phyloP scores from a whole-genome alignment of 495 filamentous ascomycete species.

The Glarea lozoyensis region DNA sequence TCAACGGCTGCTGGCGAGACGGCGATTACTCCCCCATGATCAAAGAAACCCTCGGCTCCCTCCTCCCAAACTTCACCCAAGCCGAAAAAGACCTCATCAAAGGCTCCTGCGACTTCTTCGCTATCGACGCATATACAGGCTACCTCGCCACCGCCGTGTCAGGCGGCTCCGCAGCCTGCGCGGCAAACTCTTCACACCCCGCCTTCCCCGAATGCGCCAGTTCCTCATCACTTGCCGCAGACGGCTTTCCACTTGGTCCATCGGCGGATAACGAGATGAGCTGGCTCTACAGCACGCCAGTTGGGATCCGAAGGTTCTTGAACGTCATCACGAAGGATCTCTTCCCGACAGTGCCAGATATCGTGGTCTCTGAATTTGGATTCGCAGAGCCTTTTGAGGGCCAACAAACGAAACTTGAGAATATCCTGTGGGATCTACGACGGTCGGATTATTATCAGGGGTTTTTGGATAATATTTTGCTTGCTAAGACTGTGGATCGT shows the following conservation, averaged over 20 bases:
- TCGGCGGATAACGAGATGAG: slow-evolving; percentile 26
- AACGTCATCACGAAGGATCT: slow-evolving; percentile 32
- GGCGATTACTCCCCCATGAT: slow-evolving; percentile 61
- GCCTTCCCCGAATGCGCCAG: slow-evolving; percentile 31
- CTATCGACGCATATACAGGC: slow-evolving; percentile 29
- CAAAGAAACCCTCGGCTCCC: slow-evolving; percentile 58
- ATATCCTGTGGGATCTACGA: slow-evolving; percentile 29
- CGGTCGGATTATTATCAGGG: slow-evolving; percentile 31
- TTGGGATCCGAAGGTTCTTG: slow-evolving; percentile 32
- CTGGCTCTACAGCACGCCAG: slow-evolving; percentile 33
- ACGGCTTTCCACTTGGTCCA: slow-evolving; percentile 31
- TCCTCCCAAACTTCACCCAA: slow-evolving; percentile 54
- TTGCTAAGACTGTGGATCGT: slow-evolving; percentile 24
- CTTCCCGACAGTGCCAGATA: slow-evolving; percentile 30
- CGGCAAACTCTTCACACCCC: slow-evolving; percentile 27
- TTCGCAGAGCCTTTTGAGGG: slow-evolving; percentile 36
- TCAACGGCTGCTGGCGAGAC: slow-evolving; percentile 50
- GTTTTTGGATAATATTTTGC: slow-evolving; percentile 32
- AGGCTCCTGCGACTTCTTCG: slow-evolving; percentile 35
- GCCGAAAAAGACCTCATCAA: slow-evolving; percentile 49
- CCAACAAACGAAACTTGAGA: slow-evolving; percentile 22
- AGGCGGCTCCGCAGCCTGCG: slow-evolving; percentile 26
- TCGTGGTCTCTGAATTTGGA: slow-evolving; percentile 37
- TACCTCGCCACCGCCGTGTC: slow-evolving; percentile 20
- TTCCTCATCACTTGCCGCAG: slow-evolving; percentile 15